Conservation (phyloP, 2,329 filamentous ascomycete genomes). For the Bimuria novae-zelandiae region DNA sequence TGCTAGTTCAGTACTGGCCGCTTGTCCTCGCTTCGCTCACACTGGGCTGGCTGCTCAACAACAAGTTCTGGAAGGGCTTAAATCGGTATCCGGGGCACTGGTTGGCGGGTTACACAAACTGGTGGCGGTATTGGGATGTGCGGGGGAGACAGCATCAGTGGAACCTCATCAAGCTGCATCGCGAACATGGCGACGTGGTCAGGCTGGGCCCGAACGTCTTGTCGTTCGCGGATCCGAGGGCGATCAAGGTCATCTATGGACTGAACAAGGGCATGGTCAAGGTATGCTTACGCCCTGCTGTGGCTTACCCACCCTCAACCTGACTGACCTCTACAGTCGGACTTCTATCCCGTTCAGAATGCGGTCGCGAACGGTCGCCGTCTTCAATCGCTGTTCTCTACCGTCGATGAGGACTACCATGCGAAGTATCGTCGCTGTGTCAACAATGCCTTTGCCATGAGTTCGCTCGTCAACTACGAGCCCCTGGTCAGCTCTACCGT, state of each 20-base stretch:
- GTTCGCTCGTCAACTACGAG: constrained; percentile 75
- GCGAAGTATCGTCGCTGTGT: constrained; percentile 75
- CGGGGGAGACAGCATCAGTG: constrained; percentile 66
- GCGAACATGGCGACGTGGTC: constrained; percentile 73
- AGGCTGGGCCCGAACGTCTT: constrained; percentile 74
- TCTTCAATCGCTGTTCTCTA: constrained; percentile 76
- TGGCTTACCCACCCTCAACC: neutral
- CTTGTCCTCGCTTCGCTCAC: constrained; percentile 39
- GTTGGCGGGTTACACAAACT: constrained; percentile 70
- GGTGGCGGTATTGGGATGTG: constrained; percentile 76
- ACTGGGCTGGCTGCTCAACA: constrained; percentile 46
- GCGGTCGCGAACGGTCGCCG: constrained; percentile 70
- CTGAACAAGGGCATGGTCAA: constrained; percentile 81
- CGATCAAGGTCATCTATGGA: constrained; percentile 77
- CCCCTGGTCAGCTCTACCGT: constrained; percentile 78
- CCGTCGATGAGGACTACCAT: constrained; percentile 75
- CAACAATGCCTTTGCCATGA: constrained; percentile 79
- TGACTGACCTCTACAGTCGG: constrained; percentile 59
- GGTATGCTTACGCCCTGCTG: constrained; percentile 50
- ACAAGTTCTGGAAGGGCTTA: constrained; percentile 61
- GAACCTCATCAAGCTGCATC: constrained; percentile 70
- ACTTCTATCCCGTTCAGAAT: constrained; percentile 81
- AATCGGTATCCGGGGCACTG: constrained; percentile 74
- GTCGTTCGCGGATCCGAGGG: constrained; percentile 74
- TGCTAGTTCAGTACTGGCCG: constrained; percentile 50